Evolutionary conservation across 2,329 filamentous ascomycete genomes (phyloP).

Genomic region (Metarhizium humberi): DNA sequence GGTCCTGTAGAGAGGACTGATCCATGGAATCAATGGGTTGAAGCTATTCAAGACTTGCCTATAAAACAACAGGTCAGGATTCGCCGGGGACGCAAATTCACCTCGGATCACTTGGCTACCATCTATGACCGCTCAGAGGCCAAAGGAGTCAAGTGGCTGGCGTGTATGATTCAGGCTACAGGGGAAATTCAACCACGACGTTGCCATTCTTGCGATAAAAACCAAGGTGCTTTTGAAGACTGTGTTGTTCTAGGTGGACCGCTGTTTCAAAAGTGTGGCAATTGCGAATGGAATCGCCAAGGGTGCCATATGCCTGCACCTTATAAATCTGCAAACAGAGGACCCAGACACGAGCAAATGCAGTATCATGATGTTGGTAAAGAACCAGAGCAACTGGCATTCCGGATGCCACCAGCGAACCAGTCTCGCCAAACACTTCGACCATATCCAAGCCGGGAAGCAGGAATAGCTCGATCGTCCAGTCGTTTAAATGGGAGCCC

Average conservation of each 20-base stretch:
- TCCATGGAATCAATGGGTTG: conserved; percentile 30
- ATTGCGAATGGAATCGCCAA: conserved; percentile 40
- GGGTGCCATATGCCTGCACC: conserved; percentile 20
- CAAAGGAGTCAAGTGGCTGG: conserved; percentile 36
- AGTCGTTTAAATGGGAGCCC: conserved; percentile 6
- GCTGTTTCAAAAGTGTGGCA: conserved; percentile 38
- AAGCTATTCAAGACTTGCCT: conserved; percentile 26
- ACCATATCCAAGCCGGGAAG: not conserved
- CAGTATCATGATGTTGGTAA: not conserved
- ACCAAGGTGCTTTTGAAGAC: conserved; percentile 33
- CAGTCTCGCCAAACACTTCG: not conserved
- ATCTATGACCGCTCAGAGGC: conserved; percentile 33
- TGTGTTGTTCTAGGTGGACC: conserved; percentile 34
- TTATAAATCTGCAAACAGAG: conserved; percentile 2
- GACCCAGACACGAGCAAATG: not conserved
- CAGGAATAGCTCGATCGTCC: not conserved
- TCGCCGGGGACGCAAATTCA: conserved; percentile 32
- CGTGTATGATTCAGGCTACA: conserved; percentile 41
- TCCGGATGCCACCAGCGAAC: conserved; percentile 3
- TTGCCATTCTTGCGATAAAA: conserved; percentile 32
- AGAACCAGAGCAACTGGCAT: not conserved
- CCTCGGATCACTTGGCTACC: conserved; percentile 24
- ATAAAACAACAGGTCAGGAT: conserved; percentile 31
- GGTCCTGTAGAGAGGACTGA: conserved; percentile 27
- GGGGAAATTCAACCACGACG: conserved; percentile 29